Conservation (phyloP, 257 asterid genomes). For the Nicotiana noctiflora region DNA sequence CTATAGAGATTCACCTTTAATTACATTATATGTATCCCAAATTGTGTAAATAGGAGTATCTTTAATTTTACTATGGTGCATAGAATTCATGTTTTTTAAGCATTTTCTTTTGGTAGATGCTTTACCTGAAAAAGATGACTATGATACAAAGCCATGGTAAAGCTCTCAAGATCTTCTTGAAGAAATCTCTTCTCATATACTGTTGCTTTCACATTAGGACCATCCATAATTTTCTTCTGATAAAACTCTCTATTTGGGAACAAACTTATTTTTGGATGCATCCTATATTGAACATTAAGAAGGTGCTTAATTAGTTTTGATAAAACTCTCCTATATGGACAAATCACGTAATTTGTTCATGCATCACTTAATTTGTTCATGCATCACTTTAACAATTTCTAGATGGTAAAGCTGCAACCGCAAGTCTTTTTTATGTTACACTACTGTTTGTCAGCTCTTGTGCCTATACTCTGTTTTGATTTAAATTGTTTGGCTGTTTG, state of each 20-base stretch:
- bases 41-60: neutral
- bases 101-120: neutral
- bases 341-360: no score
- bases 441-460: no score
- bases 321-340: no score
- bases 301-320: no score
- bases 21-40: no score
- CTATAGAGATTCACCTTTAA: neutral
- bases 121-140: neutral
- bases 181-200: slow-evolving; percentile 22
- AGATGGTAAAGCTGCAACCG: no score
- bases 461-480: no score
- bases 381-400: no score
- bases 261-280: slow-evolving; percentile 57
- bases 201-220: slow-evolving; percentile 27
- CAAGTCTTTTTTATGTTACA: no score
- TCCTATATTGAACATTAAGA: slow-evolving; percentile 50
- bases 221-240: slow-evolving; percentile 31
- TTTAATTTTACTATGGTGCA: neutral
- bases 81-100: neutral
- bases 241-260: slow-evolving; percentile 52
- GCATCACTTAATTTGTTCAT: no score
- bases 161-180: neutral
- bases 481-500: no score
- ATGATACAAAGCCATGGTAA: neutral